Evolutionary conservation across 2,329 filamentous ascomycete species (phyloP).

Genomic region (Alternaria sp.): DNA sequence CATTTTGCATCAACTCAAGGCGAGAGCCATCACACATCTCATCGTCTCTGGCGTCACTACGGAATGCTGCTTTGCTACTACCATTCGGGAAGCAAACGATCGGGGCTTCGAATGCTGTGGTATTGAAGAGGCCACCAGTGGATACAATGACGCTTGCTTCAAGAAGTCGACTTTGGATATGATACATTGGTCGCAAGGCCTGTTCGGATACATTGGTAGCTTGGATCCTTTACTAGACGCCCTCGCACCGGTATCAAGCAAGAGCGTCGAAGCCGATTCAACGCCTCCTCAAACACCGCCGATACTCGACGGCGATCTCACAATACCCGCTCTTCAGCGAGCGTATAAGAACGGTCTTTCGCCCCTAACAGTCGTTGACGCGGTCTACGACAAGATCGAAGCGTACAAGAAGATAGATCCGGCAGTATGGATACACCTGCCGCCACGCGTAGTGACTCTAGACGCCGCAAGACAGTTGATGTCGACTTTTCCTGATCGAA

Average conservation of each 20-base stretch:
- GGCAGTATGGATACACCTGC: slow-evolving; percentile 62
- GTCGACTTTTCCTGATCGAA: slow-evolving; percentile 52
- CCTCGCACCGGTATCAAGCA: slow-evolving; percentile 28
- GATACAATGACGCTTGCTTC: slow-evolving; percentile 59
- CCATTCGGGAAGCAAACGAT: slow-evolving; percentile 66
- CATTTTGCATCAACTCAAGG: slow-evolving; percentile 63
- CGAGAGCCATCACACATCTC: slow-evolving; percentile 66
- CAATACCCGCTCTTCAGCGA: slow-evolving; percentile 54
- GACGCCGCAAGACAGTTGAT: slow-evolving; percentile 54
- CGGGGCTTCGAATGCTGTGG: slow-evolving; percentile 68
- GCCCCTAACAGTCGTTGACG: slow-evolving; percentile 56
- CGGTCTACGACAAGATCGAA: slow-evolving; percentile 59
- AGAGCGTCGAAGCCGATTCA: background rate
- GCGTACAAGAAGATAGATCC: slow-evolving; percentile 59
- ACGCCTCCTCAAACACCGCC: slow-evolving; percentile 51
- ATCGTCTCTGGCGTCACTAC: slow-evolving; percentile 67
- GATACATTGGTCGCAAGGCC: slow-evolving; percentile 61
- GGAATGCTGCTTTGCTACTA: slow-evolving; percentile 67
- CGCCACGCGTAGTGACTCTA: slow-evolving; percentile 52
- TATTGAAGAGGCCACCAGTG: slow-evolving; percentile 56
- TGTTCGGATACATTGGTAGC: slow-evolving; percentile 61
- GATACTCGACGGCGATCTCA: slow-evolving; percentile 54
- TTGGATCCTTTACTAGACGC: slow-evolving; percentile 53
- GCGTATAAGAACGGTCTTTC: slow-evolving; percentile 57
- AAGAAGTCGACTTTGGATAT: slow-evolving; percentile 60